Base-by-base conservation (phyloP, 2,329 filamentous ascomycete genomes). In the Stylonectria norvegica region DNA sequence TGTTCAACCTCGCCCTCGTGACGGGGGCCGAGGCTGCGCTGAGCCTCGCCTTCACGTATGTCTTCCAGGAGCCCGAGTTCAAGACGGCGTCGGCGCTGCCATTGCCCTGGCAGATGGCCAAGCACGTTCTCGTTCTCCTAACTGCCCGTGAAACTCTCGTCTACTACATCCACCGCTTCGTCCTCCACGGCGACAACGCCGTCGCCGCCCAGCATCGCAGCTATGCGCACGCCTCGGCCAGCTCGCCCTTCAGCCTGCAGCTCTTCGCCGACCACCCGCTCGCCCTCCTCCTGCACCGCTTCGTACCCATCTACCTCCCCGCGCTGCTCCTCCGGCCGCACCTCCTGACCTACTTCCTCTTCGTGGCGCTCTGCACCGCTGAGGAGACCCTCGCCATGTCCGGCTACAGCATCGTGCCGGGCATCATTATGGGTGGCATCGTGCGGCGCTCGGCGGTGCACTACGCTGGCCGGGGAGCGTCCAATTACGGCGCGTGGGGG, bases 131-230 rank as follows among this genome's bases (percentile, higher is more conserved):
- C 36, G 41, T 68, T 10, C 62, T 78, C 12, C 61, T 73, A 42
- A 50, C 65, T 18, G 60, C 63, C 10, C 69, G 75, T 38, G 73
- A 87, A 68, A 55, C 79, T 5, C 59, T 89, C 9, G 78, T 81
- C 42, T 95, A 94, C 61, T 75, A 80, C 53, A 72, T 88, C 50
- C 89, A 95, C 65, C 81, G 85, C 36, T 76, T 77, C 56, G 43
- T 84, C 18, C 73, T 95, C 7, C 89, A 95, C 64, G 60, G 60
- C 30, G 59, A 49, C 17, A 38, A 57, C 5, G 58, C 62, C 16
- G 43, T 76, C 17, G 67, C 69, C 6, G 59, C 50, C 5, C 63
- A 73, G 36, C 70, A 79, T 58, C 45, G 56, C 34, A 36, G 53
- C 38, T 73, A 70, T 57, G 67, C 68, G 55, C 80, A 87, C 64